phyloP scores from a whole-genome alignment of 2,329 filamentous ascomycete genomes.

The Ustulina deusta region DNA sequence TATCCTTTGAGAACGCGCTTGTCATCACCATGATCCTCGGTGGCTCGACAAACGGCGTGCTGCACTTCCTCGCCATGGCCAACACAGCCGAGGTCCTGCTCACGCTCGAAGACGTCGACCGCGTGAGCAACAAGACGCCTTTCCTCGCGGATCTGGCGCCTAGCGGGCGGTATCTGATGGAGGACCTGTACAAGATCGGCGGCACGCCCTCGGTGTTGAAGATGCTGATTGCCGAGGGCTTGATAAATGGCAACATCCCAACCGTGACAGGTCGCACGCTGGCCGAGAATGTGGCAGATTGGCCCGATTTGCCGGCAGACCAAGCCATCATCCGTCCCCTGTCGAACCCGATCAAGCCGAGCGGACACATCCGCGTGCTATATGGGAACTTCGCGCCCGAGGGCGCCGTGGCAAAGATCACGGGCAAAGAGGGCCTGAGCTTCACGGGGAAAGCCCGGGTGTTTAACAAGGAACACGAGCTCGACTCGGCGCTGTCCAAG shows the following conservation, averaged over 20 bases:
- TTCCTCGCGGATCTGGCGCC: conserved; percentile 89
- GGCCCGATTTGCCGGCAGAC: conserved; percentile 68
- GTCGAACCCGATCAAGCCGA: conserved; percentile 78
- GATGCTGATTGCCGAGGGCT: conserved; percentile 75
- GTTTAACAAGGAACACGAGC: conserved; percentile 85
- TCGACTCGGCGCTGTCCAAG: conserved; percentile 77
- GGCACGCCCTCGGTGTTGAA: conserved; percentile 82
- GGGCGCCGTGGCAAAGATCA: conserved; percentile 95
- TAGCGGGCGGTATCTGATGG: conserved; percentile 84
- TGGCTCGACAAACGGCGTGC: conserved; percentile 87
- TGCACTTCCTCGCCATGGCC: conserved; percentile 92
- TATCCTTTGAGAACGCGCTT: conserved; percentile 87
- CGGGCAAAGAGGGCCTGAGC: conserved; percentile 87
- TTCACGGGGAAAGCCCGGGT: conserved; percentile 86
- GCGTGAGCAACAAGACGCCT: conserved; percentile 83
- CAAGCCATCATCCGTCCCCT: conserved; percentile 88
- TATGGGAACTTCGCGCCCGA: conserved; percentile 88
- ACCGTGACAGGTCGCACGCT: conserved; percentile 82
- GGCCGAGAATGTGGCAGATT: conserved; percentile 76
- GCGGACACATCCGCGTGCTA: conserved; percentile 89
- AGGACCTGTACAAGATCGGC: conserved; percentile 80
- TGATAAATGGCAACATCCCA: conserved; percentile 76
- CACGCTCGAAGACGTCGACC: conserved; percentile 84
- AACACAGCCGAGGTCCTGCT: conserved; percentile 82
- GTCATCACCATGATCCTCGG: conserved; percentile 94